Base-by-base conservation (phyloP, 805 yeast species). In the Cyberlindnera galapagoensis region DNA sequence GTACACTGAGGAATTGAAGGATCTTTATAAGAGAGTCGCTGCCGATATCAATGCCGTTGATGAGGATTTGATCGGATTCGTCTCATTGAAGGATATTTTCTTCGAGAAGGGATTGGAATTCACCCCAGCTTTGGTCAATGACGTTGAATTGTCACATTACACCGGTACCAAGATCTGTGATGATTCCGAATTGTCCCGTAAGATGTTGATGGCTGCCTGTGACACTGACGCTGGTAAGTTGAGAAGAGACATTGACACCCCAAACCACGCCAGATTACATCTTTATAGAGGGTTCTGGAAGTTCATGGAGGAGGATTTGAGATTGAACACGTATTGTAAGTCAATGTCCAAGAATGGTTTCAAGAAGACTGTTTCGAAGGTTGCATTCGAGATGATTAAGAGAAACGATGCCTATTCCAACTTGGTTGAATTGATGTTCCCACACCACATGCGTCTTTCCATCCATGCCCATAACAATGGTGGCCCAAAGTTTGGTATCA, bases 391-490 rank as follows among this genome's bases (percentile, higher is more conserved):
- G 47, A 75, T 75, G 80, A 75, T 75, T 38, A 72, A 67, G 47
- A 57, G 80, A 42, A 75, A 75, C 46, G 81, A 75, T 45, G 80
- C 81, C 2, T 74, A 75, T 47, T 74, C 80, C 7, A 75, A 75
- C 48, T 57, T 74, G 43, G 78, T 75, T 22, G 81, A 74, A 39
- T 52, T 74, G 35, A 49, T 73, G 22, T 73, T 75, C 36, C 81
- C 81, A 6, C 72, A 68, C 47, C 78, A 74, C 45, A 50, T 74
- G 49, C 62, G 81, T 44, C 58, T 74, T 21, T 73, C 80, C 7
- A 74, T 75, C 39, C 81, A 75, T 51, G 78, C 80, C 0, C 80
- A 75, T 48, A 65, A 58, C 23, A 75, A 74, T 39, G 47, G 57
- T 21, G 81, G 80, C 1, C 81, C 81, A 10, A 75, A 75, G 50